Percentiles rank a stretch among this genome's conserved stretches.
Evolutionary conservation across 306 rosid species (phyloP).

Genomic region (Astragalus membranaceus): DNA sequence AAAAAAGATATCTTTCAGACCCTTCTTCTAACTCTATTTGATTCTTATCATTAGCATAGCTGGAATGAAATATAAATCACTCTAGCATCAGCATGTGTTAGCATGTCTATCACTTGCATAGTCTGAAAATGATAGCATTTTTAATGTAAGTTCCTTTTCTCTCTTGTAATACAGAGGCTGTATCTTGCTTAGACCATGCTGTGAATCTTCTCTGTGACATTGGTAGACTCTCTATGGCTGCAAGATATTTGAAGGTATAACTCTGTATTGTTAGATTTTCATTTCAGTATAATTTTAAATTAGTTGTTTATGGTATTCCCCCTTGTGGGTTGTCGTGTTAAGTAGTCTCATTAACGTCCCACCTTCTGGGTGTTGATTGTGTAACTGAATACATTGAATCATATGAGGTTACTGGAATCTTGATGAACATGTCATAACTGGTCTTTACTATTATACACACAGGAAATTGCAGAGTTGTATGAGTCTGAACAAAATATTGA

Average conservation of each 20-base stretch:
- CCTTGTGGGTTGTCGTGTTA: background rate
- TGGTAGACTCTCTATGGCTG: slow-evolving; percentile 98
- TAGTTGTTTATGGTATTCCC: background rate
- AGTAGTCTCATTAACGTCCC: background rate
- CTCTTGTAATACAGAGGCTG: slow-evolving; percentile 50
- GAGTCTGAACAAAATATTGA: slow-evolving; percentile 87
- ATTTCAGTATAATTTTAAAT: background rate
- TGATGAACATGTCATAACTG: slow-evolving; percentile 14
- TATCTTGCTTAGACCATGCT: slow-evolving; percentile 70
- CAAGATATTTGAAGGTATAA: slow-evolving; percentile 78
- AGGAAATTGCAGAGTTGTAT: slow-evolving; percentile 92
- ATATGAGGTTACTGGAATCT: background rate
- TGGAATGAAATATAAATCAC: background rate
- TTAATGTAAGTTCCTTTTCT: background rate
- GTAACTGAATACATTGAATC: background rate
- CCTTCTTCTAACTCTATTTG: no score
- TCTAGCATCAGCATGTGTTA: background rate
- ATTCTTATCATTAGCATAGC: background rate
- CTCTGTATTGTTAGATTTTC: slow-evolving; percentile 1
- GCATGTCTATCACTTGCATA: background rate
- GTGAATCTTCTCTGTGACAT: slow-evolving; percentile 81
- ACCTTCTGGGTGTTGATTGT: background rate
- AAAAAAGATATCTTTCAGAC: no score
- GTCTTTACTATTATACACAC: slow-evolving; percentile 16
- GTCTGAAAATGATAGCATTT: background rate